These are phyloP conservation scores for Croton setiger DNA, from an alignment of 441 rosid genomes.

Conservation along the genomic window DNA sequence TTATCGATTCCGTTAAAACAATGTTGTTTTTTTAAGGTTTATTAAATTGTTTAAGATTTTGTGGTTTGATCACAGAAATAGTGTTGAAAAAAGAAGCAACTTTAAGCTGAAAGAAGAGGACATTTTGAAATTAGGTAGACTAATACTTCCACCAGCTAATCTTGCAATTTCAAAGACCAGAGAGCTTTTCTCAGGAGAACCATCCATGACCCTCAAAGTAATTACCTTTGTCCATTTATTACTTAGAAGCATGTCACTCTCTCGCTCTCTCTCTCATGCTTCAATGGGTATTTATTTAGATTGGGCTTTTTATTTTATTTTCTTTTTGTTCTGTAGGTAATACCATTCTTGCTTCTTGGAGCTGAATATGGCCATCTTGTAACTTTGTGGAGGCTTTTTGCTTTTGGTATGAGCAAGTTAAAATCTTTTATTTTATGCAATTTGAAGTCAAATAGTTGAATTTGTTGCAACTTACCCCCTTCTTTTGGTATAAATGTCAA, in stretches of 20 bases:
- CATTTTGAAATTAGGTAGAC: constrained; percentile 52
- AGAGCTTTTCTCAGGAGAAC: constrained; percentile 92
- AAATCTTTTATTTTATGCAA: no score
- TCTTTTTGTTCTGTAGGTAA: constrained; percentile 71
- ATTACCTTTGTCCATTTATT: constrained; percentile 1
- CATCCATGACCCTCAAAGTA: constrained; percentile 89
- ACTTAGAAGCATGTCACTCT: no score
- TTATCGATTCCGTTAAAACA: not conserved
- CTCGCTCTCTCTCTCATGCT: no score
- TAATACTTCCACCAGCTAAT: constrained; percentile 71
- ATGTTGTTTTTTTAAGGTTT: not conserved
- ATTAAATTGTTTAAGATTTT: not conserved
- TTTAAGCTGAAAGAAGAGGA: constrained; percentile 67
- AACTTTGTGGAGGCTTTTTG: constrained; percentile 73
- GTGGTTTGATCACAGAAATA: constrained; percentile 38
- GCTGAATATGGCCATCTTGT: constrained; percentile 84
- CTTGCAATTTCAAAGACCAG: constrained; percentile 61
- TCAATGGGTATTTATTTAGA: constrained; percentile 4
- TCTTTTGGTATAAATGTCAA: not conserved
- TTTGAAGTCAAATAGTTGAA: not conserved
- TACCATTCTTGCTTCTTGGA: constrained; percentile 77
- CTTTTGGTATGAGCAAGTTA: constrained; percentile 45
- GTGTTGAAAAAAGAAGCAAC: constrained; percentile 32
- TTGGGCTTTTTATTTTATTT: constrained; percentile 15
- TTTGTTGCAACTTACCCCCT: not conserved